Evolutionary conservation across 2,329 filamentous ascomycete genomes (phyloP).

Genomic region (Metarhizium album): DNA sequence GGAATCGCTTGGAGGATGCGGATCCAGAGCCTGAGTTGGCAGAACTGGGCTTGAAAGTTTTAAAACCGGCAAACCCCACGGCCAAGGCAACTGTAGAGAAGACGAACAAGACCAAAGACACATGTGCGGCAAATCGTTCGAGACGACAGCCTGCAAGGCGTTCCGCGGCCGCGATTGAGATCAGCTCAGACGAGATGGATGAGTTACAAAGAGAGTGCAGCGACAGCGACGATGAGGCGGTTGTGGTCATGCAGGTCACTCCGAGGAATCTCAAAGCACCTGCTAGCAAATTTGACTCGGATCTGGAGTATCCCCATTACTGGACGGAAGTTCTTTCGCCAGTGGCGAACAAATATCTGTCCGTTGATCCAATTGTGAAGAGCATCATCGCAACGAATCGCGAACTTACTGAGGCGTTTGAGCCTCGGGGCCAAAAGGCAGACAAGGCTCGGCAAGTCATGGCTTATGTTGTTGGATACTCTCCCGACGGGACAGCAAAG

Average conservation of each 20-base stretch:
- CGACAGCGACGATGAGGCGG: slow-evolving; percentile 48
- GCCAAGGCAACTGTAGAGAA: slow-evolving; percentile 10
- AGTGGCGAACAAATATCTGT: slow-evolving; percentile 64
- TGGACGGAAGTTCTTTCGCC: slow-evolving; percentile 88
- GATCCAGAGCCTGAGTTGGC: slow-evolving; percentile 22
- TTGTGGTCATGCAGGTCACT: slow-evolving; percentile 41
- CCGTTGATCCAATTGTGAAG: slow-evolving; percentile 67
- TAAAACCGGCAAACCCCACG: slow-evolving; percentile 1
- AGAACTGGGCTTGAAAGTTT: slow-evolving; percentile 3
- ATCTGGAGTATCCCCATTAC: slow-evolving; percentile 77
- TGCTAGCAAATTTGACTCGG: slow-evolving; percentile 53
- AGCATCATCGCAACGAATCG: slow-evolving; percentile 59
- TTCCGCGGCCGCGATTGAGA: neutral
- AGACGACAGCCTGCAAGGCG: neutral
- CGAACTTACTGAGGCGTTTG: slow-evolving; percentile 63
- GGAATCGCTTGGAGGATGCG: slow-evolving; percentile 77
- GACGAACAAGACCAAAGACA: slow-evolving; percentile 3
- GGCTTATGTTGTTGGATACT: slow-evolving; percentile 78
- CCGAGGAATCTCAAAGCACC: slow-evolving; percentile 27
- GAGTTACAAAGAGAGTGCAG: slow-evolving; percentile 28
- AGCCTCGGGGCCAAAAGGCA: slow-evolving; percentile 72
- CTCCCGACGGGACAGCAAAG: slow-evolving; percentile 77
- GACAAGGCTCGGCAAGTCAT: slow-evolving; percentile 84
- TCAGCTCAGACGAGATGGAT: slow-evolving; percentile 27
- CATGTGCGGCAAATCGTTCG: neutral